These are phyloP conservation scores for Erodium trifolium DNA, from an alignment of 441 rosid species.

Conservation along the genomic window DNA sequence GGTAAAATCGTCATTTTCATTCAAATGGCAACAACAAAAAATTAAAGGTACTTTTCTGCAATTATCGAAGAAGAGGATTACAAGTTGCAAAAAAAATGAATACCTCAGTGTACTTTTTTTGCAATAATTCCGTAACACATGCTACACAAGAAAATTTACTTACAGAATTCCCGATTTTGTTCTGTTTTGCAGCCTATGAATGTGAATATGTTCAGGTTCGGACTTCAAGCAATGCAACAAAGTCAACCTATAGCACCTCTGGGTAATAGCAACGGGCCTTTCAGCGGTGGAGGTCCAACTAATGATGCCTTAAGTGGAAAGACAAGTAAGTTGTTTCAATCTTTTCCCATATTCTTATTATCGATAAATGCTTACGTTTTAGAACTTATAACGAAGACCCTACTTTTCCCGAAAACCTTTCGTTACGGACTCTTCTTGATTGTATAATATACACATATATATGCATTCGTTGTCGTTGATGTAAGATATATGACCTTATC, in stretches of 20 bases:
- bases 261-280: conserved; percentile 15
- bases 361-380: neutral
- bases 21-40: too few species aligned
- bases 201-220: conserved; percentile 31
- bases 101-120: too few species aligned
- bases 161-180: neutral
- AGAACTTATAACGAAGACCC: neutral
- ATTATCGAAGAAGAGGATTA: too few species aligned
- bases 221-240: conserved; percentile 33
- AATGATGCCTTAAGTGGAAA: conserved; percentile 32
- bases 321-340: conserved; percentile 16
- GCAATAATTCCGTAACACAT: too few species aligned
- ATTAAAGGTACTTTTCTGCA: too few species aligned
- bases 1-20: too few species aligned
- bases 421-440: neutral
- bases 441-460: neutral
- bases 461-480: neutral
- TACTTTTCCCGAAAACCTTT: neutral
- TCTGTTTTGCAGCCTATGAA: conserved; percentile 37
- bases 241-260: conserved; percentile 33
- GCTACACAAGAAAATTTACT: too few species aligned
- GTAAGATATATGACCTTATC: neutral
- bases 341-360: neutral
- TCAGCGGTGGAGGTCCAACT: conserved; percentile 22
- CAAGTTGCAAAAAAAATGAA: too few species aligned